phyloP scores from a whole-genome alignment of 495 filamentous ascomycete genomes.

The Astrocystis sublimbata region DNA sequence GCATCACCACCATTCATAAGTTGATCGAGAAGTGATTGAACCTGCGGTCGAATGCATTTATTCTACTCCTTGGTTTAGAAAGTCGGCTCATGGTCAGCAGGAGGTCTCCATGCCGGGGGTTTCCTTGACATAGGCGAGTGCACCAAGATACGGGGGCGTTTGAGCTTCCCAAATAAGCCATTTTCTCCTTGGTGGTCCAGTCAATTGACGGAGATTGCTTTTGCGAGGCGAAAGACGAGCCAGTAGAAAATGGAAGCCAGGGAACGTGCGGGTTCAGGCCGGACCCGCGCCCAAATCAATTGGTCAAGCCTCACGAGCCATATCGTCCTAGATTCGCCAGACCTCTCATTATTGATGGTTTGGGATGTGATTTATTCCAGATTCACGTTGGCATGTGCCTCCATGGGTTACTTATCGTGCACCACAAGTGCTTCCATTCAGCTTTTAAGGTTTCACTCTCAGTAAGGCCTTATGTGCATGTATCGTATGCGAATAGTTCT shows the following conservation, averaged over 20 bases:
- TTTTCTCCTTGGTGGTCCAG: conserved; percentile 1
- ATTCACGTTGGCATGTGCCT: too few species aligned
- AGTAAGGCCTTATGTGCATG: too few species aligned
- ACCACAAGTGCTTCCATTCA: too few species aligned
- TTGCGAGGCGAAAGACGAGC: neutral
- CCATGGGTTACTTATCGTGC: too few species aligned
- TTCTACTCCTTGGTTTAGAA: neutral
- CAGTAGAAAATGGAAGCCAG: conserved; percentile 4
- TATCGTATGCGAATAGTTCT: too few species aligned
- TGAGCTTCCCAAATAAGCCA: conserved; percentile 14
- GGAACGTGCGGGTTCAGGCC: neutral
- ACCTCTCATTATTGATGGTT: neutral
- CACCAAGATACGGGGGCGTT: neutral
- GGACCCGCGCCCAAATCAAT: neutral
- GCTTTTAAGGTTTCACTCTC: too few species aligned
- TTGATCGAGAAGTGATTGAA: neutral
- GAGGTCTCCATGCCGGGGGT: neutral
- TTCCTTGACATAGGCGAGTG: conserved; percentile 6
- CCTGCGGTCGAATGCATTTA: neutral
- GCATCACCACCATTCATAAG: neutral
- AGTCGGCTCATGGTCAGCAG: neutral
- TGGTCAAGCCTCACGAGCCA: neutral
- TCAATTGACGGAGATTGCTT: neutral
- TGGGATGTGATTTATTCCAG: neutral
- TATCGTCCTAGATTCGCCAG: neutral